Conservation (phyloP, 805 yeast species). For the Cyberlindnera xishuangbannaensis region DNA sequence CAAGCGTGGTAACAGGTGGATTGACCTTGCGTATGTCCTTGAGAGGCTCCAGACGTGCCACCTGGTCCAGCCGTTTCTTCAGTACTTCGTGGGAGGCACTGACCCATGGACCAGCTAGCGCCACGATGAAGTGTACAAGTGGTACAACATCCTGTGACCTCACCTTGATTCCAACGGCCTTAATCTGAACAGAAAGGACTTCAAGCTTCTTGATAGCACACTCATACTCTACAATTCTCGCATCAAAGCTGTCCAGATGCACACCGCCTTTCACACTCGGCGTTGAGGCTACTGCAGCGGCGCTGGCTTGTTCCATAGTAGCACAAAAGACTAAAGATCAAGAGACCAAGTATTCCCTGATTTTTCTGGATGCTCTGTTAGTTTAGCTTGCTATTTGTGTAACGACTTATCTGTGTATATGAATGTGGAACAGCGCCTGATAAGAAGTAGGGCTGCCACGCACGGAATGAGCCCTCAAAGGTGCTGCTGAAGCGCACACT, state of each 20-base stretch:
- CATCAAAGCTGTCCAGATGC: conserved; percentile 44
- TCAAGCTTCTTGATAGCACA: conserved; percentile 45
- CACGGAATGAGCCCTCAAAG: too few relatives aligned
- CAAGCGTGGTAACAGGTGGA: conserved; percentile 9
- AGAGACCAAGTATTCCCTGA: too few relatives aligned
- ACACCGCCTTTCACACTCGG: conserved; percentile 29
- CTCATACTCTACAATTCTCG: conserved; percentile 52
- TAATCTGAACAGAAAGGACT: conserved; percentile 31
- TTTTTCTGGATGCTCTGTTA: too few relatives aligned
- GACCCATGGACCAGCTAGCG: conserved; percentile 15
- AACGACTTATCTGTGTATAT: too few relatives aligned
- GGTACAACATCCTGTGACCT: conserved; percentile 12
- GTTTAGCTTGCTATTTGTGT: too few relatives aligned
- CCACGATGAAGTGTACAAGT: conserved; percentile 12
- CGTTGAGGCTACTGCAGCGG: conserved; percentile 22
- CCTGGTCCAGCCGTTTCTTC: conserved; percentile 9
- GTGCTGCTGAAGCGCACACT: too few relatives aligned
- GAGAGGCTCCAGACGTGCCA: conserved; percentile 4
- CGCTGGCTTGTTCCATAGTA: conserved; percentile 14
- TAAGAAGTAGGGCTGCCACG: too few relatives aligned
- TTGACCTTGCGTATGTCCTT: conserved; percentile 8
- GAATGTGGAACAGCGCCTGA: too few relatives aligned
- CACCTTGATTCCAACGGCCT: conserved; percentile 15
- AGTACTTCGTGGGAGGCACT: conserved; percentile 12
- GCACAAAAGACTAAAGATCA: too few relatives aligned